Evolutionary conservation across 345 rosid genomes (phyloP), one percentile per base, ranked within the genome.

Genomic region (Boechera stricta): DNA sequence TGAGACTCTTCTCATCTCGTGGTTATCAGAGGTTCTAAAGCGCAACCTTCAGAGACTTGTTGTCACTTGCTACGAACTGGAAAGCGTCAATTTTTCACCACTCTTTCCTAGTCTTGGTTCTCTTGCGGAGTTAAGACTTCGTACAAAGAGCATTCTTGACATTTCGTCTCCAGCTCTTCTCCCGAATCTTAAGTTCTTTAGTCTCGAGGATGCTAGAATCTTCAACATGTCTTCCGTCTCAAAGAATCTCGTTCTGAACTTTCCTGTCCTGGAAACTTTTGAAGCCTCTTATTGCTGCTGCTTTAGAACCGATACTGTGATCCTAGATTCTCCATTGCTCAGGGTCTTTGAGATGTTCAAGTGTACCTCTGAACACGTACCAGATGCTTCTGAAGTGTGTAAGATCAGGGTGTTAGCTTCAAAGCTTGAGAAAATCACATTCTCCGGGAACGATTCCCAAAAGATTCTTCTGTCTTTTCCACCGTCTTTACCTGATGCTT

Each of bases 221-320:
- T 57, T 36, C 52, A 75, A 66, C 49, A 10, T 44, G 58, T 74
- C 72, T 56, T 67, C 72, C 6, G 18, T 13, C 78, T 74, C 72
- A 10, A 6, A 5, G 24, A 31, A 66, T 13, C 66, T 66, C 31
- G 5, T 5, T 66, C 13, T 75, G 36, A 53, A 48, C 51, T 67
- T 75, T 35, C 79, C 79, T 47, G 67, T 65, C 59, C 16, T 67
- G 36, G 67, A 56, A 66, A 66, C 57, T 55, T 75, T 75, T 21
- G 59, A 44, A 39, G 72, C 59, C 56, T 55, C 66, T 54, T 2
- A 29, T 56, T 48, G 67, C 52, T n/a, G 29, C 16, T 67, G 39
- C 32, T 67, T 75, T 35, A 57, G 41, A 55, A 58, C 79, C 21
- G 38, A 65, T n/a, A 58, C 29, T n/a, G 16, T 68, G 3, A 41